Conservation (phyloP, 768 basidiomycete species). For the Leccinellum albellum region DNA sequence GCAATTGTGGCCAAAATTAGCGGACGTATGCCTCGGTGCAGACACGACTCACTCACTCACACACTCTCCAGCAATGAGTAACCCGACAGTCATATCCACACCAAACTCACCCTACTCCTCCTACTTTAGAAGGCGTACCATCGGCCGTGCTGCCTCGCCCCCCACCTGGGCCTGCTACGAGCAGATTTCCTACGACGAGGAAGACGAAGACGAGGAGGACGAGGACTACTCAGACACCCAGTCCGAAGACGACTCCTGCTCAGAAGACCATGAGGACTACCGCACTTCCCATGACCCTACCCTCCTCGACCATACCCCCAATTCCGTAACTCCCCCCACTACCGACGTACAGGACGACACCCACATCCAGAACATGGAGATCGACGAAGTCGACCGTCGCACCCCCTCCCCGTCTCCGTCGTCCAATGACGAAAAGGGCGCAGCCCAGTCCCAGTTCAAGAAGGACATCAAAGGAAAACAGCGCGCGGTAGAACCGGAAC, state of each 20-base stretch:
- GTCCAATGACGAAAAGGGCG: constrained; percentile 33
- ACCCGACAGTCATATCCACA: constrained; percentile 20
- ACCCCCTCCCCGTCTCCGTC: not conserved
- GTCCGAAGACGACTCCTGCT: constrained; percentile 57
- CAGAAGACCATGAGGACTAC: constrained; percentile 73
- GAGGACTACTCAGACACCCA: constrained; percentile 54
- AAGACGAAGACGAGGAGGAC: constrained; percentile 52
- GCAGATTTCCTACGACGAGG: constrained; percentile 73
- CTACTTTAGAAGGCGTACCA: constrained; percentile 59
- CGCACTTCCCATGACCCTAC: constrained; percentile 24
- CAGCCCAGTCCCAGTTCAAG: constrained; percentile 40
- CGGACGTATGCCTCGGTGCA: not conserved
- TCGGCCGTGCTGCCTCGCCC: constrained; percentile 78
- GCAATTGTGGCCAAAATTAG: constrained; percentile 6
- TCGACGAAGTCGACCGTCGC: constrained; percentile 36
- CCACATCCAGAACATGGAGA: constrained; percentile 51
- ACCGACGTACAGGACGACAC: constrained; percentile 41
- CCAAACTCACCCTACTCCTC: constrained; percentile 26
- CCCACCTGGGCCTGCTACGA: constrained; percentile 90
- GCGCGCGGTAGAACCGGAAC: constrained; percentile 67
- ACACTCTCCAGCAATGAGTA: constrained; percentile 15
- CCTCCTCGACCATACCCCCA: constrained; percentile 26
- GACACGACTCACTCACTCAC: not conserved
- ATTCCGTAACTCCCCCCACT: constrained; percentile 14
- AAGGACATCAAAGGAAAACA: constrained; percentile 79